A percentile compares a stretch with the other conserved stretches of the same genome.
phyloP scores from a whole-genome alignment of 2,329 filamentous ascomycete genomes.

The Achaetomium macrosporum region DNA sequence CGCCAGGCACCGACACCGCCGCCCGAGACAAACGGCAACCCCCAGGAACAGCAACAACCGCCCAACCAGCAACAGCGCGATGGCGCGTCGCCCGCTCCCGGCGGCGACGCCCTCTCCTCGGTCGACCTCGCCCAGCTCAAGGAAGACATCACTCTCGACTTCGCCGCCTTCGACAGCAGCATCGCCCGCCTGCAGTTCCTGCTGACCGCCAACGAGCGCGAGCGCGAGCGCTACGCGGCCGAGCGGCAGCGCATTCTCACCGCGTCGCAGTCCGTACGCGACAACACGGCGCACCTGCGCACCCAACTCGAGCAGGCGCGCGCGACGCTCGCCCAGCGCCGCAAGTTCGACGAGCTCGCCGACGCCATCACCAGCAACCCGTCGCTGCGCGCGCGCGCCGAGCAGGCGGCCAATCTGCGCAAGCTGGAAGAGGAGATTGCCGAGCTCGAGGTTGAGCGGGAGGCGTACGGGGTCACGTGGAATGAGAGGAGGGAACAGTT shows the following conservation, averaged over 20 bases:
- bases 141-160: constrained; percentile 81
- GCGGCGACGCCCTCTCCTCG: neutral
- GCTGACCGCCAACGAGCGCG: constrained; percentile 71
- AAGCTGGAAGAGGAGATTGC: constrained; percentile 86
- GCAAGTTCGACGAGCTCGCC: constrained; percentile 81
- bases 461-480: constrained; percentile 78
- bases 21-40: constrained; percentile 43
- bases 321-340: constrained; percentile 68
- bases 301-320: constrained; percentile 72
- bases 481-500: constrained; percentile 80
- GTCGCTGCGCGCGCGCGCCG: constrained; percentile 73
- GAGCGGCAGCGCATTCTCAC: constrained; percentile 74
- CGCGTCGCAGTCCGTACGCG: constrained; percentile 71
- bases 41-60: constrained; percentile 29
- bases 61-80: constrained; percentile 33
- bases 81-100: constrained; percentile 6
- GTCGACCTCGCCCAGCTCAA: constrained; percentile 60
- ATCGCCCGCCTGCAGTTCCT: constrained; percentile 86
- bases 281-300: constrained; percentile 66
- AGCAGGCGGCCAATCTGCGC: constrained; percentile 69
- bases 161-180: constrained; percentile 79
- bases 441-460: constrained; percentile 78
- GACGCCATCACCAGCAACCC: constrained; percentile 80
- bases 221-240: constrained; percentile 75
- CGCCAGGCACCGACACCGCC: constrained; percentile 60